phyloP scores from a whole-genome alignment of 192 early-diverging fungal species.

The Borealophlyctis nickersoniae region DNA sequence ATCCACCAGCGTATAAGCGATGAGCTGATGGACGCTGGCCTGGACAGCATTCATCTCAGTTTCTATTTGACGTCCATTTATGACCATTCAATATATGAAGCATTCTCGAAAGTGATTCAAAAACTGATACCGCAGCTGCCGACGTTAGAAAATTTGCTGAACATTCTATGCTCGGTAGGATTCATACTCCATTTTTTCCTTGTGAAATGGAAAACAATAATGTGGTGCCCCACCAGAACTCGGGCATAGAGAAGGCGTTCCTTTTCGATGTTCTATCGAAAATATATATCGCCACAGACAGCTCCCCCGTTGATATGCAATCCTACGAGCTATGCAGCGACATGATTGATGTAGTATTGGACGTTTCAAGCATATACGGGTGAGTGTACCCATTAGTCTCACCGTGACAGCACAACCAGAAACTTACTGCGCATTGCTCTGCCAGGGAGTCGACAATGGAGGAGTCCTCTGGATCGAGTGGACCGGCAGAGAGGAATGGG shows the following conservation, averaged over 20 bases:
- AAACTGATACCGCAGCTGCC: conserved; percentile 81
- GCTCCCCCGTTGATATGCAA: conserved; percentile 74
- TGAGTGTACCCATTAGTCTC: conserved; percentile 17
- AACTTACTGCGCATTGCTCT: no score
- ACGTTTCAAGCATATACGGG: conserved; percentile 76
- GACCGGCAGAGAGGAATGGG: conserved; percentile 31
- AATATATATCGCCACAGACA: conserved; percentile 93
- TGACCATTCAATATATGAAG: conserved; percentile 91
- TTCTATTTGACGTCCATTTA: conserved; percentile 94
- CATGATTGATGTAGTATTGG: conserved; percentile 90
- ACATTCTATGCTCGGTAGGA: conserved; percentile 78
- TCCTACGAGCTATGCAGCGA: conserved; percentile 90
- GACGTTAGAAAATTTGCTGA: conserved; percentile 80
- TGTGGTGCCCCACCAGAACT: no score
- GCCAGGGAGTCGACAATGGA: conserved; percentile 20
- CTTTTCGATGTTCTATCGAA: conserved; percentile 86
- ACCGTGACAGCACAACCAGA: not conserved
- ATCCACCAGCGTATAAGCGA: conserved; percentile 90
- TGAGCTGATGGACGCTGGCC: conserved; percentile 72
- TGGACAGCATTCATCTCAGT: conserved; percentile 70
- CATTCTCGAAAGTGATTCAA: conserved; percentile 90
- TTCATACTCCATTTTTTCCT: conserved; percentile 5
- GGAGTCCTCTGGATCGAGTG: no score
- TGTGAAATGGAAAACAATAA: no score
- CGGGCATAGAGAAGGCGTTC: conserved; percentile 94